Percentiles rank a stretch among this genome's conserved stretches.
Evolutionary conservation across 768 basidiomycete genomes (phyloP).

Genomic region (Mycena capillaripes): DNA sequence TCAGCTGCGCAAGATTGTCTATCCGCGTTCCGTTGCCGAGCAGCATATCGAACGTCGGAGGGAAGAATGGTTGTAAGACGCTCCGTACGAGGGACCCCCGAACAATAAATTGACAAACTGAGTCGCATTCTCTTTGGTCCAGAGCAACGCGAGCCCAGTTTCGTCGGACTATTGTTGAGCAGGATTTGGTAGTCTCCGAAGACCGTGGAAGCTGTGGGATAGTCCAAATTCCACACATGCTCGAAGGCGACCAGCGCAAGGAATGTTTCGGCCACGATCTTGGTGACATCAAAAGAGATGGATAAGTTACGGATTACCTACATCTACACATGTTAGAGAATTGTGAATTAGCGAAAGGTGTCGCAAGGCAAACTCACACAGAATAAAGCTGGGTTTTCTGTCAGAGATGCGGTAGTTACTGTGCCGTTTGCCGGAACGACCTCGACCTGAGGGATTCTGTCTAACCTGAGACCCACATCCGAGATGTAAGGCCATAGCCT

Average conservation of each 20-base stretch:
- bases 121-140: slow-evolving; percentile 42
- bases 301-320: slow-evolving; percentile 58
- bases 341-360: too few relatives aligned
- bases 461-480: slow-evolving; percentile 64
- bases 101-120: slow-evolving; percentile 46
- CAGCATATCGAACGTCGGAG: slow-evolving; percentile 34
- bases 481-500: slow-evolving; percentile 67
- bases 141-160: slow-evolving; percentile 50
- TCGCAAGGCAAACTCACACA: slow-evolving; percentile 61
- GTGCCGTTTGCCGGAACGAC: slow-evolving; percentile 61
- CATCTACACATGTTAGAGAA: background rate
- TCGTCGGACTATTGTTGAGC: slow-evolving; percentile 46
- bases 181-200: slow-evolving; percentile 42
- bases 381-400: too few relatives aligned
- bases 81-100: slow-evolving; percentile 55
- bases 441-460: slow-evolving; percentile 54
- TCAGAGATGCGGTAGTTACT: slow-evolving; percentile 54
- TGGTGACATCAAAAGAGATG: slow-evolving; percentile 54
- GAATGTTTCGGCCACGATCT: slow-evolving; percentile 52
- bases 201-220: background rate
- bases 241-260: slow-evolving; percentile 52
- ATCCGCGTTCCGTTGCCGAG: slow-evolving; percentile 46
- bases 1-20: slow-evolving; percentile 44
- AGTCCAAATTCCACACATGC: slow-evolving; percentile 42
- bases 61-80: slow-evolving; percentile 49